A percentile compares a stretch with the other conserved stretches of the same genome.
Conservation (phyloP, 306 rosid species). For the Glycine latifolia region DNA sequence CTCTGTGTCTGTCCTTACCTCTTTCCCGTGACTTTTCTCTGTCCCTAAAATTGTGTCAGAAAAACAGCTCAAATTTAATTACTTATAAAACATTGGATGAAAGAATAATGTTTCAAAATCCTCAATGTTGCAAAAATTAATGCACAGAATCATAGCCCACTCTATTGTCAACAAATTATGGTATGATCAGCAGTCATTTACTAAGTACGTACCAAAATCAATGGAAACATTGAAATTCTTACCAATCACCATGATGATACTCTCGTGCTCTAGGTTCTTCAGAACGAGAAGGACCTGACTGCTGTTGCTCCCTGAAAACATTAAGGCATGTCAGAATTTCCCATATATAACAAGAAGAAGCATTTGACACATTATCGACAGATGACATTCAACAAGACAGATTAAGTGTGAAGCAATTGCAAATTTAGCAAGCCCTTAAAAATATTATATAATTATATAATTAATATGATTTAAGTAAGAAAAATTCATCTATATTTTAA, state of each 20-base stretch:
- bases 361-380: no score
- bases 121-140: constrained; percentile 13
- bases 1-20: constrained; percentile 75
- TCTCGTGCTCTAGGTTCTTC: constrained; percentile 94
- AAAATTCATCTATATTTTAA: no score
- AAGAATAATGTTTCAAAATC: background rate
- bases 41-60: constrained; percentile 66
- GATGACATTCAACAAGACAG: no score
- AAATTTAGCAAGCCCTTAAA: no score
- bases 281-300: constrained; percentile 78
- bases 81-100: background rate
- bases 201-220: constrained; percentile 28
- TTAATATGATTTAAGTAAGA: no score
- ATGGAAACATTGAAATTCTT: constrained; percentile 41
- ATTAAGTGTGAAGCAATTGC: background rate
- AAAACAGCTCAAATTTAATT: constrained; percentile 30
- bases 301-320: constrained; percentile 83
- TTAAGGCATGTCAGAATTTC: constrained; percentile 39
- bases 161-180: background rate
- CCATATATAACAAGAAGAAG: no score
- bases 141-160: background rate
- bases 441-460: no score
- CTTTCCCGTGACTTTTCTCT: constrained; percentile 91
- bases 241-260: constrained; percentile 80
- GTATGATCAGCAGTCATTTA: constrained; percentile 18